Base-by-base conservation (phyloP, 1,284 basidiomycete species). In the Pterulicium gracile region DNA sequence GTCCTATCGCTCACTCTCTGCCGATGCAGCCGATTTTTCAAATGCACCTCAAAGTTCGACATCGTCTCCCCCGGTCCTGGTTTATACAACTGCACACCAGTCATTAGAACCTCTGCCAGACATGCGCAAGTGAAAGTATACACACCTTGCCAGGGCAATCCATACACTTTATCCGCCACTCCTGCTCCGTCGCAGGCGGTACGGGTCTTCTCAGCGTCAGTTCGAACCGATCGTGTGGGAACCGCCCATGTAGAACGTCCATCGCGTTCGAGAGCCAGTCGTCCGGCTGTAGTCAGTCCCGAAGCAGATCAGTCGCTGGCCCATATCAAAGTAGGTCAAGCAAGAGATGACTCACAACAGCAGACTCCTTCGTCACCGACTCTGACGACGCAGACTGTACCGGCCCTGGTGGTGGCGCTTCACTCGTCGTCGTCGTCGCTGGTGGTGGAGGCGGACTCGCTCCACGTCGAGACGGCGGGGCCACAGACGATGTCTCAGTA, bases 211-310 rank as follows among this genome's bases (percentile, higher is more conserved):
- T 34, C 17, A 79, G 66, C n/a, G 85, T 77, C 10, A 87, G 73
- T 51, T 86, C 82, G 57, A 98, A 92, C 46, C 65, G 77, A 60
- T 98, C 93, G 51, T 88, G 75, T 1, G 86, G 82, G 59, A 91
- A 95, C 62, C 73, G 77, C 13, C 63, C 61, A 56, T 84, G 79
- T 66, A 92, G 77, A 1, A 68, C 72, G 39, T 73, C 68, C 51
- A 85, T 73, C 3, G 85, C 81, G 22, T 59, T 57, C 19, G 68
- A 64, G 18, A 92, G 67, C 90, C 92, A 94, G 23, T 32, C 27
- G 10, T 32, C 27, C 27, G 27, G 27, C 27, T 32, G n/a, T 10
- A 32, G 27, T 32, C 27, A 32, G 27, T 32, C 27, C 27, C 35
- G 42, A 24, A 36, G 47, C 22, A 47, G 49, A 23, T 46, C 36